These are phyloP conservation scores for Delitschia confertaspora DNA, from an alignment of 495 filamentous ascomycete species.

Conservation along the genomic window DNA sequence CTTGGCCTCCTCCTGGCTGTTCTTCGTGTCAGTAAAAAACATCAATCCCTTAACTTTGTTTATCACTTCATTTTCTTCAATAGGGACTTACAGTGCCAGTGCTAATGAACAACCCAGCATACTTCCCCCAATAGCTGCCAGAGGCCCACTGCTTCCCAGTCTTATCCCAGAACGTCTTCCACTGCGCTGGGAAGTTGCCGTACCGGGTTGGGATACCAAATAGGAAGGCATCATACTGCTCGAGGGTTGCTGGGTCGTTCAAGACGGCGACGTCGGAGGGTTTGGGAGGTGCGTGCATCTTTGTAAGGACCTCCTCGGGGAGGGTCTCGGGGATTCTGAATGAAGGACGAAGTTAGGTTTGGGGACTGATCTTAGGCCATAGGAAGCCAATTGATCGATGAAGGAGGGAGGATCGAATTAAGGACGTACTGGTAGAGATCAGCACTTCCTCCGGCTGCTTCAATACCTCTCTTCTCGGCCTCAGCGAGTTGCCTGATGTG, in stretches of 20 bases:
- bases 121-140: conserved; percentile 81
- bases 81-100: conserved; percentile 47
- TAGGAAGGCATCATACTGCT: conserved; percentile 80
- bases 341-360: neutral
- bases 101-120: conserved; percentile 83
- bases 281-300: conserved; percentile 87
- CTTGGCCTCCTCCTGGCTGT: conserved; percentile 76
- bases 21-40: no score
- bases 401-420: neutral
- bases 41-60: no score
- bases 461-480: conserved; percentile 84
- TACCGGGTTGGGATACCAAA: conserved; percentile 97
- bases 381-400: no score
- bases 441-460: conserved; percentile 71
- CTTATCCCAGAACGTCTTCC: conserved; percentile 84
- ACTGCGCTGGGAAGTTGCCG: conserved; percentile 97
- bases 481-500: conserved; percentile 45
- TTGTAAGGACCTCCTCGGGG: conserved; percentile 63
- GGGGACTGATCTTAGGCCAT: neutral
- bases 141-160: conserved; percentile 55
- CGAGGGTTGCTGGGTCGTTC: conserved; percentile 54
- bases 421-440: conserved; percentile 68
- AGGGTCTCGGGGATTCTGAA: conserved; percentile 74
- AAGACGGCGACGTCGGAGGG: conserved; percentile 53
- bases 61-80: neutral